phyloP scores from a whole-genome alignment of 371 early-diverging fungal species.

The Dipsacomyces acuminosporus region DNA sequence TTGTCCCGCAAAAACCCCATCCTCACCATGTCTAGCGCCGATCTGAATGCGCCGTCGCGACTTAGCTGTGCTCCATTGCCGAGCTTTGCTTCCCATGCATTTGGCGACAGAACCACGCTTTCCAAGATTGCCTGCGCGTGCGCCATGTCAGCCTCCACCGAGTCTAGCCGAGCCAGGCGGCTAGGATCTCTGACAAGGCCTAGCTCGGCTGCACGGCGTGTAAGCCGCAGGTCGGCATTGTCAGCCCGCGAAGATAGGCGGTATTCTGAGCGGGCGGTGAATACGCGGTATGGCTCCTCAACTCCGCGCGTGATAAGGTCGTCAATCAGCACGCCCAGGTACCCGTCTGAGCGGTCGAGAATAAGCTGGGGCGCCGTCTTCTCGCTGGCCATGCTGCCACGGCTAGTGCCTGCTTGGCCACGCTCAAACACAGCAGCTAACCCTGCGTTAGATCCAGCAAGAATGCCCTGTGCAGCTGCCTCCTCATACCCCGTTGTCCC shows the following conservation, averaged over 20 bases:
- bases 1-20: conserved; percentile 35
- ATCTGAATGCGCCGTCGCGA: conserved; percentile 29
- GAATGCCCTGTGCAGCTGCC: conserved; percentile 80
- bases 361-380: conserved; percentile 55
- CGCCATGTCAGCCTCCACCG: conserved; percentile 30
- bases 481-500: conserved; percentile 89
- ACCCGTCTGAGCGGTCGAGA: conserved; percentile 74
- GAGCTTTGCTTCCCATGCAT: conserved; percentile 26
- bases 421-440: conserved; percentile 43
- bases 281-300: conserved; percentile 80
- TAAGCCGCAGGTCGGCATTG: conserved; percentile 77
- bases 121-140: conserved; percentile 24
- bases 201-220: conserved; percentile 48
- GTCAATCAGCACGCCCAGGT: conserved; percentile 82
- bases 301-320: conserved; percentile 81
- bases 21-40: conserved; percentile 48
- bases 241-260: conserved; percentile 70
- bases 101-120: conserved; percentile 27
- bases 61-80: conserved; percentile 20
- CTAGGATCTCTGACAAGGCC: conserved; percentile 38
- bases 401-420: not conserved
- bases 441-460: conserved; percentile 83
- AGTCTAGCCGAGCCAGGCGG: conserved; percentile 21
- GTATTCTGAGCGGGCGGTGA: conserved; percentile 82
- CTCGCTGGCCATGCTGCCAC: not conserved